Percentiles rank a stretch among this genome's conserved stretches.
These are phyloP conservation scores for Drechmeria coniospora DNA, from an alignment of 2,329 filamentous ascomycete species.

Conservation along the genomic window DNA sequence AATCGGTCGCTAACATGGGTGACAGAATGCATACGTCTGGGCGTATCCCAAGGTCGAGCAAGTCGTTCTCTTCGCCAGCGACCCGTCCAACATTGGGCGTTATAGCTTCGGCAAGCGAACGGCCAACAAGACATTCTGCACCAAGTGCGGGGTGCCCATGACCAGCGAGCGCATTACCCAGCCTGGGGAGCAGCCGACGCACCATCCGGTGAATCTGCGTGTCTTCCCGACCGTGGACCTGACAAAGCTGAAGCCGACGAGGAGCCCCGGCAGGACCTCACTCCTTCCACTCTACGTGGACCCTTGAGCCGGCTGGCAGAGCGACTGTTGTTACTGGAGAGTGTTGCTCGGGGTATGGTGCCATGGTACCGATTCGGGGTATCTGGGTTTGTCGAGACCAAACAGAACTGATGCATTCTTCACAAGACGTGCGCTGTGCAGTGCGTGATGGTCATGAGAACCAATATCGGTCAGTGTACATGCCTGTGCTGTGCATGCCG, in stretches of 20 bases:
- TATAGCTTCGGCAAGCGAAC: slow-evolving; percentile 21
- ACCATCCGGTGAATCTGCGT: slow-evolving; percentile 22
- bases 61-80: slow-evolving; percentile 22
- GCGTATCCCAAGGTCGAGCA: slow-evolving; percentile 24
- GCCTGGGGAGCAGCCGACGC: too few relatives aligned
- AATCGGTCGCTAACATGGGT: neutral
- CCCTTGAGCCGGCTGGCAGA: slow-evolving; percentile 15
- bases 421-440: too few relatives aligned
- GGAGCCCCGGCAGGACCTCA: slow-evolving; percentile 12
- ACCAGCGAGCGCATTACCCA: slow-evolving; percentile 19
- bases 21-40: slow-evolving; percentile 28
- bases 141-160: slow-evolving; percentile 29
- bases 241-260: slow-evolving; percentile 2
- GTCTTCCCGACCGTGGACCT: slow-evolving; percentile 23
- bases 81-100: slow-evolving; percentile 18
- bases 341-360: too few relatives aligned
- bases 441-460: too few relatives aligned
- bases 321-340: too few relatives aligned
- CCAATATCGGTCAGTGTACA: too few relatives aligned
- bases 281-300: slow-evolving; percentile 22
- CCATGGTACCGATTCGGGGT: too few relatives aligned
- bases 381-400: too few relatives aligned
- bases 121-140: slow-evolving; percentile 30
- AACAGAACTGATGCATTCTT: too few relatives aligned
- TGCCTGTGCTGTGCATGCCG: too few relatives aligned